Percentiles rank a stretch among this genome's conserved stretches.
Evolutionary conservation across 345 rosid species (phyloP).

Genomic region (Orychophragmus violaceus): DNA sequence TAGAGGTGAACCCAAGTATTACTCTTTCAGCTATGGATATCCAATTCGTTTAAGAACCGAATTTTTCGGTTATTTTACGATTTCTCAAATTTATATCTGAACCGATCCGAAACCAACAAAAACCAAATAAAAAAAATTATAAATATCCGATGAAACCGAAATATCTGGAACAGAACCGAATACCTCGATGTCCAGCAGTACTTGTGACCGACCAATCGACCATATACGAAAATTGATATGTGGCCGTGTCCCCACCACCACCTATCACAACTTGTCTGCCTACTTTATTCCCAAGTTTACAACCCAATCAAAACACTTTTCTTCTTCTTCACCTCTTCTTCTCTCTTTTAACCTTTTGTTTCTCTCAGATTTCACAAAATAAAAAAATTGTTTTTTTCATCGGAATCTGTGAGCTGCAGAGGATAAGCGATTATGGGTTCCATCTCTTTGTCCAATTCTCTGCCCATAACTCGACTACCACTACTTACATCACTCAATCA

Average conservation of each 20-base stretch:
- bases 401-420: conserved; percentile 13
- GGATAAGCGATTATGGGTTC: conserved; percentile 36
- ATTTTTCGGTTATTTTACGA: too few relatives aligned
- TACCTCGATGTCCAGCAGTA: too few relatives aligned
- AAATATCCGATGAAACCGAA: too few relatives aligned
- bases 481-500: conserved; percentile 18
- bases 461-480: conserved; percentile 31
- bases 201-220: conserved; percentile 19
- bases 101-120: too few relatives aligned
- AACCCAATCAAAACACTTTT: neutral
- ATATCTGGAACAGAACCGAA: too few relatives aligned
- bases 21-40: too few relatives aligned
- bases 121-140: too few relatives aligned
- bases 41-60: too few relatives aligned
- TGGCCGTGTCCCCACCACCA: neutral
- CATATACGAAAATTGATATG: conserved; percentile 8
- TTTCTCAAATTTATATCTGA: too few relatives aligned
- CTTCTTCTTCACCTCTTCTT: neutral
- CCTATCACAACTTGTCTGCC: conserved; percentile 11
- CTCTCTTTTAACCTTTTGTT: neutral
- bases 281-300: too few relatives aligned
- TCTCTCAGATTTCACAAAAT: neutral
- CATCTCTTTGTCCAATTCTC: conserved; percentile 25
- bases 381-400: neutral
- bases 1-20: too few relatives aligned